Base-by-base conservation (phyloP, 106 monocot species). In the Dendrobium huoshanense region DNA sequence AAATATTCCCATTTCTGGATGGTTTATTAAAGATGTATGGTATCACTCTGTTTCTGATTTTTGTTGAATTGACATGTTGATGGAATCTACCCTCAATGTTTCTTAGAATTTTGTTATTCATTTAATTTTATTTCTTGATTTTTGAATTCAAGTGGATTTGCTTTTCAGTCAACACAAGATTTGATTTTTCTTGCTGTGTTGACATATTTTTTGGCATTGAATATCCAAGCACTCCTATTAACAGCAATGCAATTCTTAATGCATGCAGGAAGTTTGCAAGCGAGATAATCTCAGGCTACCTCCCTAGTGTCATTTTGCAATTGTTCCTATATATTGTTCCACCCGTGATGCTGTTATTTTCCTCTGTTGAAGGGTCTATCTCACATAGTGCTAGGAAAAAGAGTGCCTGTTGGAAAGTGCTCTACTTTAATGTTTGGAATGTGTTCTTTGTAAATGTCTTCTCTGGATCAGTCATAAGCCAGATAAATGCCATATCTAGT, bases 401-500 rank as follows among this genome's bases (percentile, higher is more conserved):
- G 77, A 98, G 98, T 85, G 95, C 98, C 41, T 85, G 86, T 73
- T 87, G 54, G 37, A 98, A 98, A 88, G 92, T 98, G 47, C 73
- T 98, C 41, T 95, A 85, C 79, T 98, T 98, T 86, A 90, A 79
- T 55, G 91, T 98, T 55, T 98, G 98, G 98, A 98, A 98, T 85
- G 88, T 98, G 11, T 98, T 98, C 81, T 92, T 95, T 89, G 95
- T 87, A 37, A 98, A 91, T 90, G 92, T 98, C 25, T 84, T 98
- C 37, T 98, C 98, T 77, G 94, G 94, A 40, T 92, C 98, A 77
- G 78, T 91, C 33, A 92, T 95, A 78, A 87, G 77, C 79, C 98
- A 98, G 79, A 56, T 98, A 73, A 87, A 91, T 82, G 82, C 81
- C 22, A 67, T 93, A 64, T 90, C 91, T 83, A 98, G 82, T 74